Conservation (phyloP, 2,329 filamentous ascomycete species). For the Albophoma yamanashiensis region DNA sequence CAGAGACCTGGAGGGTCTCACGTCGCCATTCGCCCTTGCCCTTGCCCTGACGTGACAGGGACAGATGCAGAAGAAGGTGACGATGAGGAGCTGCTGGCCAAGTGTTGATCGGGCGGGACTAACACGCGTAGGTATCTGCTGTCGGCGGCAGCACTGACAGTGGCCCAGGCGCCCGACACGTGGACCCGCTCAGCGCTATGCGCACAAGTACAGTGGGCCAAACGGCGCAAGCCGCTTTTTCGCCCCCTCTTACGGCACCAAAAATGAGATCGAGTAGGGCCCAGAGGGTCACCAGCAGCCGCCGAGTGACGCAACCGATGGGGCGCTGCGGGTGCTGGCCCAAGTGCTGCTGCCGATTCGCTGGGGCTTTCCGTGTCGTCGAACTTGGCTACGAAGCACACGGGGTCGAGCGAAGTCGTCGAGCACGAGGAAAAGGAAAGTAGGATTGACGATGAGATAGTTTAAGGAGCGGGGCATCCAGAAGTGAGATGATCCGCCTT, state of each 20-base stretch:
- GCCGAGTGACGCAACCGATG: not conserved
- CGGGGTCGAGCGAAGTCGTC: not conserved
- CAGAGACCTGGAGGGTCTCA: not conserved
- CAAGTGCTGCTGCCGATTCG: not conserved
- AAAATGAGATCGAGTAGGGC: not conserved
- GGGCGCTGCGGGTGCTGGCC: not conserved
- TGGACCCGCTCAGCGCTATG: not conserved
- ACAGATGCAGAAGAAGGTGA: not conserved
- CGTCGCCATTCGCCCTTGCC: conserved; percentile 1
- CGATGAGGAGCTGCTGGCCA: not conserved
- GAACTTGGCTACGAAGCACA: not conserved
- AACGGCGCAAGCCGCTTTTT: not conserved
- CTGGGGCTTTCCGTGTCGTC: not conserved
- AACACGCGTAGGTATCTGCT: not conserved
- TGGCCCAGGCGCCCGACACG: not conserved
- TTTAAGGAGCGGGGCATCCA: not conserved
- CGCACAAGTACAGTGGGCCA: not conserved
- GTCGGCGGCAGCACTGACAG: not conserved
- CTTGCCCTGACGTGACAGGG: conserved; percentile 2
- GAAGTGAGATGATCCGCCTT: not conserved
- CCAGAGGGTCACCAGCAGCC: not conserved
- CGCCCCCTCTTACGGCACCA: not conserved
- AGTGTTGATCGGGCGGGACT: not conserved
- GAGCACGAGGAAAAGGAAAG: not conserved
- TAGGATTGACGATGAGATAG: not conserved